Evolutionary conservation across 2,329 filamentous ascomycete genomes (phyloP).

Genomic region (Grosmannia clavigera): DNA sequence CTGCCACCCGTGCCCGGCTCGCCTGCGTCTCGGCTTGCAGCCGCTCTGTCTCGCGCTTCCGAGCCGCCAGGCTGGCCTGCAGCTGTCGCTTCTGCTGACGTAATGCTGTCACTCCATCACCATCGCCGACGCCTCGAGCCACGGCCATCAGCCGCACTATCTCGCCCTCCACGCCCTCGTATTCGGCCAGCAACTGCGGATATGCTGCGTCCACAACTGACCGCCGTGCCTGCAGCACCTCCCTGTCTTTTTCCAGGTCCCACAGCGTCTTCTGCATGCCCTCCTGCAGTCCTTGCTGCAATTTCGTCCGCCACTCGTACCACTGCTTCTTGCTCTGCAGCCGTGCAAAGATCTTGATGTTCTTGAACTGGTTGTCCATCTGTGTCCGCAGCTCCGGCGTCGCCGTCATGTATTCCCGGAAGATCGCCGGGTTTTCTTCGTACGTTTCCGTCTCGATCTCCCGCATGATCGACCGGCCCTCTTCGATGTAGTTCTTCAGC

Average conservation of each 20-base stretch:
- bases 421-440: slow-evolving; percentile 81
- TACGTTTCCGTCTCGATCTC: slow-evolving; percentile 84
- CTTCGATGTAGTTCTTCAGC: slow-evolving; percentile 91
- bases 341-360: slow-evolving; percentile 85
- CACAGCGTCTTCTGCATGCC: slow-evolving; percentile 64
- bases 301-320: slow-evolving; percentile 94
- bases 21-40: slow-evolving; percentile 55
- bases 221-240: slow-evolving; percentile 54
- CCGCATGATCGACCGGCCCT: slow-evolving; percentile 78
- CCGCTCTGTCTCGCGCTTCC: slow-evolving; percentile 53
- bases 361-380: slow-evolving; percentile 96
- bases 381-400: slow-evolving; percentile 69
- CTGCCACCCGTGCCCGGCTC: slow-evolving; percentile 52
- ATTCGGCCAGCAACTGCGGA: slow-evolving; percentile 49
- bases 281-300: slow-evolving; percentile 68
- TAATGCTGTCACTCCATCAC: slow-evolving; percentile 64
- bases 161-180: slow-evolving; percentile 50
- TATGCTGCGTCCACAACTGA: slow-evolving; percentile 54
- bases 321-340: slow-evolving; percentile 90
- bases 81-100: slow-evolving; percentile 54
- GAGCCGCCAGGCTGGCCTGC: slow-evolving; percentile 57
- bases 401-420: slow-evolving; percentile 82
- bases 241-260: slow-evolving; percentile 65
- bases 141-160: slow-evolving; percentile 55
- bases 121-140: slow-evolving; percentile 64